A percentile compares a stretch with the other conserved stretches of the same genome.
Conservation (phyloP, 176 grass and related monocot genomes). For the Puccinellia tenuiflora region DNA sequence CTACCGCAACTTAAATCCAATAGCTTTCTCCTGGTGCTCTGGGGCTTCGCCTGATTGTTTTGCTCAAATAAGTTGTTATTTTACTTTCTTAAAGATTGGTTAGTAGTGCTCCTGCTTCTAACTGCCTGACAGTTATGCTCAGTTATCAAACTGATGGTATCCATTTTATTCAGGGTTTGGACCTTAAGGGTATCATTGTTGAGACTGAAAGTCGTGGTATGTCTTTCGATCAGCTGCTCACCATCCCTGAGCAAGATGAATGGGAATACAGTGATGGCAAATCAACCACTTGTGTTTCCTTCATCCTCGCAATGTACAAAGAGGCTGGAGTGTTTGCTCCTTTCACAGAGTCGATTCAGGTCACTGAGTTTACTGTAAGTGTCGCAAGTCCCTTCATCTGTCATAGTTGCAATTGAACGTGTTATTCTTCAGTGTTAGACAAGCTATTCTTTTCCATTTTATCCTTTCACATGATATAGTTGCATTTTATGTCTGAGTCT, state of each 20-base stretch:
- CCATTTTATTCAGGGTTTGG: slow-evolving; percentile 54
- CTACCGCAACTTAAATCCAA: neutral
- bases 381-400: neutral
- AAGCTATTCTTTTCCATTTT: neutral
- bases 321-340: slow-evolving; percentile 82
- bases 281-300: slow-evolving; percentile 93
- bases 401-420: neutral
- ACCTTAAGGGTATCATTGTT: slow-evolving; percentile 71
- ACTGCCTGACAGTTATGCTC: neutral
- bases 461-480: neutral
- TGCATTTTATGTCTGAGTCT: neutral
- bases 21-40: neutral
- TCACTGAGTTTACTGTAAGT: slow-evolving; percentile 98
- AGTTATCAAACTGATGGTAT: slow-evolving; percentile 25
- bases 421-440: neutral
- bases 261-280: slow-evolving; percentile 97
- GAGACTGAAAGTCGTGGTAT: slow-evolving; percentile 88
- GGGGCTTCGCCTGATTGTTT: neutral
- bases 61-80: slow-evolving; percentile 1
- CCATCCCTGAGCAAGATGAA: slow-evolving; percentile 92
- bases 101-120: neutral
- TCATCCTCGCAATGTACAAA: slow-evolving; percentile 94
- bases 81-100: neutral
- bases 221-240: slow-evolving; percentile 93
- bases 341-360: slow-evolving; percentile 76